Evolutionary conservation across 1,139 yeast genomes (phyloP).

Genomic region (Pichia sp.): DNA sequence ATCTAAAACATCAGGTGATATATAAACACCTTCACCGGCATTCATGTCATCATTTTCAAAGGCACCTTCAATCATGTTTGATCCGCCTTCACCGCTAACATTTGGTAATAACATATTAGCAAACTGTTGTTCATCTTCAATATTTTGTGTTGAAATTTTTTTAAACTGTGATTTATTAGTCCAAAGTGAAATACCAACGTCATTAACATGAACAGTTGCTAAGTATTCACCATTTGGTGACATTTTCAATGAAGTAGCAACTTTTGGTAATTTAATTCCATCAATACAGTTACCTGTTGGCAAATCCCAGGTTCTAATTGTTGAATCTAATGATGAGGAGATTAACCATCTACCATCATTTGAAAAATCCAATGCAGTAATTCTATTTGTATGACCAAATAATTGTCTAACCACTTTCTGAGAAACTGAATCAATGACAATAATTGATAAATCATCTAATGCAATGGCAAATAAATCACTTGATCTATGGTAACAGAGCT

Average conservation of each 20-base stretch:
- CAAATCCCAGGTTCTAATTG: conserved; percentile 94
- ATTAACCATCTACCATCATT: conserved; percentile 97
- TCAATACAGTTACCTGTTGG: conserved; percentile 97
- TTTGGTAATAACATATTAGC: conserved; percentile 59
- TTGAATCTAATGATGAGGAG: conserved; percentile 75
- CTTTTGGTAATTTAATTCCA: conserved; percentile 71
- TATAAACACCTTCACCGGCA: conserved; percentile 35
- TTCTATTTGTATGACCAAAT: conserved; percentile 85
- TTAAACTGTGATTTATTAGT: conserved; percentile 82
- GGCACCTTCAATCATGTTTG: conserved; percentile 75
- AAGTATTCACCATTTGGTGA: conserved; percentile 87
- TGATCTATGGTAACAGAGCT: conserved; percentile 67
- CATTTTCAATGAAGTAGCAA: conserved; percentile 72
- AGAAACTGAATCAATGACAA: conserved; percentile 75
- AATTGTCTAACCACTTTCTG: conserved; percentile 79
- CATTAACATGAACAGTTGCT: conserved; percentile 89
- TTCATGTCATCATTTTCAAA: conserved; percentile 31
- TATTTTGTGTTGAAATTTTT: conserved; percentile 61
- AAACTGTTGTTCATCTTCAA: conserved; percentile 71
- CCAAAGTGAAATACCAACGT: conserved; percentile 90
- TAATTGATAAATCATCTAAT: conserved; percentile 79
- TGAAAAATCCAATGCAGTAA: conserved; percentile 83
- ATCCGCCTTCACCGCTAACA: conserved; percentile 78
- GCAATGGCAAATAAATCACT: conserved; percentile 84
- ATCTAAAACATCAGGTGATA: conserved; percentile 61